Evolutionary conservation across 2,329 filamentous ascomycete genomes (phyloP), one percentile per base, ranked within the genome.

Genomic region (Penicillium sp.): DNA sequence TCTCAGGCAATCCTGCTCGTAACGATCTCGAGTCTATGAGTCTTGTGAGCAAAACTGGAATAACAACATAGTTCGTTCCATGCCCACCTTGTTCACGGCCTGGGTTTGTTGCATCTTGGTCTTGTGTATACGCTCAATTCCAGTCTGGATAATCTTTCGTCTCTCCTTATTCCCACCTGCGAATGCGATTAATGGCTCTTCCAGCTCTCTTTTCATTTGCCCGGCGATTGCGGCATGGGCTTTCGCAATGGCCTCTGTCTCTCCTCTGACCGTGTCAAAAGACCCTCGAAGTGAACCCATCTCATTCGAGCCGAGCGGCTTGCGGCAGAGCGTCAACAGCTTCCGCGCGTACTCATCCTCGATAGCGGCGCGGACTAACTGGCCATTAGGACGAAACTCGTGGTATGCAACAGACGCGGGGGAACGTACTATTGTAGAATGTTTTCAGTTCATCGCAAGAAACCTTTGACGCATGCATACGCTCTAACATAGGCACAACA

Each of bases 301-400:
- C 79, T 99, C 95, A 60, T 89, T 89, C 11, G 93, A 96, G 3
- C 95, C 95, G 3, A 99, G 84, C 1, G 93, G 86, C 78, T 99
- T 99, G 65, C 92, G 89, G 64, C 90, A 91, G 11, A 99, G 85
- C 56, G 90, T 90, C 66, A 96, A 82, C 55, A 99, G 85, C 76
- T 97, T 98, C 62, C 92, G 88, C 19, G 95, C 85, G 76, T 98
- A 99, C 76, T 99, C 96, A 68, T 99, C 95, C 83, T 99, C 95
- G 74, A 99, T 93, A 9, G 93, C 89, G 57, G 93, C 91, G 64
- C 95, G 92, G 62, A 92, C 94, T 92, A 68, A 26, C 56, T 26
- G 11, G 35, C 11, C 23, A 44, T 70, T 61, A 70, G 67, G 13
- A 31, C n/a, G 3, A 23, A 13, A 0, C 5, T 19, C 19, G 9